These are phyloP conservation scores for Thermomucor indicae-seudaticae DNA, from an alignment of 371 early-diverging fungal genomes.

Conservation along the genomic window DNA sequence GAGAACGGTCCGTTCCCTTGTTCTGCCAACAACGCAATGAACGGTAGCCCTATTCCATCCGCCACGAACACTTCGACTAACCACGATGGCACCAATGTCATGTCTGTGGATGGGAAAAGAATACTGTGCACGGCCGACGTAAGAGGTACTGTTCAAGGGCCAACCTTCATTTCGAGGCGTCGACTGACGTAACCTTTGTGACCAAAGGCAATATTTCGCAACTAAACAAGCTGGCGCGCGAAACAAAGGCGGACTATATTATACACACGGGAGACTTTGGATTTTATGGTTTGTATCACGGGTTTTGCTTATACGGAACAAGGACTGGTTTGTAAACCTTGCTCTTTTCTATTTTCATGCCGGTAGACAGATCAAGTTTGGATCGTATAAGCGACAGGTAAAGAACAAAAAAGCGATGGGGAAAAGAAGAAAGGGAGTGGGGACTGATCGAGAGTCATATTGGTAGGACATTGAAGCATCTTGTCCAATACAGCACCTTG, in stretches of 20 bases:
- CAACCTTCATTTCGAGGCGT: background rate
- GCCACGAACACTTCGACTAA: conserved; percentile 14
- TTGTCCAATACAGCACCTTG: conserved; percentile 60
- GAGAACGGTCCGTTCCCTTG: too few species aligned
- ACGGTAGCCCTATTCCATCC: conserved; percentile 24
- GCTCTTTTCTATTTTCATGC: conserved; percentile 1
- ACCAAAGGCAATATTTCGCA: conserved; percentile 54
- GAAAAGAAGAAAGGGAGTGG: background rate
- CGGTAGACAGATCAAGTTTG: conserved; percentile 48
- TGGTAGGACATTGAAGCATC: conserved; percentile 57
- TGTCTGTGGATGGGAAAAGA: conserved; percentile 17
- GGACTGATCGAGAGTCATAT: background rate
- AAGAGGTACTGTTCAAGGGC: conserved; percentile 9
- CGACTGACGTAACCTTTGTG: conserved; percentile 1
- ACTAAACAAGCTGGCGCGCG: conserved; percentile 58
- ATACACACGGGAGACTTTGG: conserved; percentile 73
- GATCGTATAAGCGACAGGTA: conserved; percentile 60
- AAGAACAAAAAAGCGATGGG: background rate
- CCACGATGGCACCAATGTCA: conserved; percentile 11
- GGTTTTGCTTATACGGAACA: background rate
- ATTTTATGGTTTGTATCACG: conserved; percentile 48
- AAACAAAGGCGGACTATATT: conserved; percentile 53
- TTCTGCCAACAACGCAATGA: conserved; percentile 13
- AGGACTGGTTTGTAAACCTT: background rate
- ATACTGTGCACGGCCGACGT: conserved; percentile 24